Base-by-base conservation (phyloP, 169 alveolate species). In the Eimeria maxima region DNA sequence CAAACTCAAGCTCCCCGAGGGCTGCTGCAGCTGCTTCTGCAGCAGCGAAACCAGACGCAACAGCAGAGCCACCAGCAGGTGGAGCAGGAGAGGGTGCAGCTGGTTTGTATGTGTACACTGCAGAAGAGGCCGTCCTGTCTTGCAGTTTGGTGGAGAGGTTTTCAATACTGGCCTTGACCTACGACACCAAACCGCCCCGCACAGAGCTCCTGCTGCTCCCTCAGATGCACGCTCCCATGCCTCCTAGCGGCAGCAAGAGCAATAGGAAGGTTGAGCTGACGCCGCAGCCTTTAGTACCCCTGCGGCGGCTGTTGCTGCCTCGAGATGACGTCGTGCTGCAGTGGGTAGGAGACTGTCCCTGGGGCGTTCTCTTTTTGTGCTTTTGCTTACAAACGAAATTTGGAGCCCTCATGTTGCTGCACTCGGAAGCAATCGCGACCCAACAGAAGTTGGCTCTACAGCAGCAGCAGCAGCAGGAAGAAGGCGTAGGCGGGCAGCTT, bases 261-360 rank as follows among this genome's bases (percentile, higher is more conserved):
- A 53, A 50, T n/a, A 53, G 50, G 90, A 81, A 47, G 90, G 29
- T 20, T 24, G 27, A 33, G 67, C 47, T 53, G 42, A 53, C 90
- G 90, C 90, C 90, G 73, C 90, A 81, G 73, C 90, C 90, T 33
- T 38, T 81, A n/a, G 73, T 81, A 73, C 90, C 90, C n/a, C 90
- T 81, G 90, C 90, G 90, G 90, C 67, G 90, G 11, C 73, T 81
- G 67, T 50, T 81, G 67, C 90, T 81, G 38, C 90, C 90, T 22
- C 29, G 71, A 45, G 90, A 81, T 24, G 90, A 81, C n/a, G 50
- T 81, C 42, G 90, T 81, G 90, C 71, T 81, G 90, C 90, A 81
- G 90, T 81, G 90, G 90, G 90, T 81, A n/a, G 90, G 90, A 14
- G 71, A 45, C 90, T 50, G 90, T 65, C 53, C 73, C 53, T 47